Conservation (phyloP, 768 basidiomycete species). For the Gymnopilus dilepis region DNA sequence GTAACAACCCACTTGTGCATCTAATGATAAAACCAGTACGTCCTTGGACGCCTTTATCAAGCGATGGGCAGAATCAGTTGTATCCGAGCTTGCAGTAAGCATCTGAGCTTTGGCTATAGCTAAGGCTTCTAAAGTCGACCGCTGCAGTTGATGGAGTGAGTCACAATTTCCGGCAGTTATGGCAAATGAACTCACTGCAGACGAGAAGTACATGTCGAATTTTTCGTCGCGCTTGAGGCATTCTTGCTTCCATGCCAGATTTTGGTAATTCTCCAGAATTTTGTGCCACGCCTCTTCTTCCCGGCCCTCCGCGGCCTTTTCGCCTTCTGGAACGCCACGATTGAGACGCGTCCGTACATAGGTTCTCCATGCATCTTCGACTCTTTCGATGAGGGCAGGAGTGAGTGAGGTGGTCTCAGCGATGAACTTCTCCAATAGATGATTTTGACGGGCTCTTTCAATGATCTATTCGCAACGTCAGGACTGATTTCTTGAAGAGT, state of each 20-base stretch:
- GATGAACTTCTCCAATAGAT: slow-evolving; percentile 69
- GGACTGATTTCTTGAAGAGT: not conserved
- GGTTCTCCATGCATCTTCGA: slow-evolving; percentile 66
- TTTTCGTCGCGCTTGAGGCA: slow-evolving; percentile 86
- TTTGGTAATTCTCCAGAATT: slow-evolving; percentile 52
- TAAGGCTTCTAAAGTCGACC: slow-evolving; percentile 57
- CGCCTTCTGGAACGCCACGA: slow-evolving; percentile 61
- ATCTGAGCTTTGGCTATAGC: slow-evolving; percentile 50
- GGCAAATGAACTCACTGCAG: slow-evolving; percentile 61
- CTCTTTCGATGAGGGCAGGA: slow-evolving; percentile 57
- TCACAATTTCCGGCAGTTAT: slow-evolving; percentile 17
- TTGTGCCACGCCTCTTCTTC: slow-evolving; percentile 61
- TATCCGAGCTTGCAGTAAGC: slow-evolving; percentile 43
- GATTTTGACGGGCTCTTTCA: slow-evolving; percentile 81
- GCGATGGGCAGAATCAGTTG: slow-evolving; percentile 47
- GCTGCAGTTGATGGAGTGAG: slow-evolving; percentile 38
- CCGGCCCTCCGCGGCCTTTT: slow-evolving; percentile 52
- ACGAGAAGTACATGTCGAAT: slow-evolving; percentile 85
- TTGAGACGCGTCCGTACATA: slow-evolving; percentile 69
- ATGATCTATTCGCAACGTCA: slow-evolving; percentile 74
- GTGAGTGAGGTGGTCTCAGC: slow-evolving; percentile 59
- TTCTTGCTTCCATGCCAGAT: slow-evolving; percentile 70
- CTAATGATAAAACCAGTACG: slow-evolving; percentile 73
- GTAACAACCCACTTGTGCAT: slow-evolving; percentile 68
- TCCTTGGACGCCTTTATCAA: slow-evolving; percentile 81